Conservation (phyloP, 78 protist species). For the Planoprotostelium fungivorum region DNA sequence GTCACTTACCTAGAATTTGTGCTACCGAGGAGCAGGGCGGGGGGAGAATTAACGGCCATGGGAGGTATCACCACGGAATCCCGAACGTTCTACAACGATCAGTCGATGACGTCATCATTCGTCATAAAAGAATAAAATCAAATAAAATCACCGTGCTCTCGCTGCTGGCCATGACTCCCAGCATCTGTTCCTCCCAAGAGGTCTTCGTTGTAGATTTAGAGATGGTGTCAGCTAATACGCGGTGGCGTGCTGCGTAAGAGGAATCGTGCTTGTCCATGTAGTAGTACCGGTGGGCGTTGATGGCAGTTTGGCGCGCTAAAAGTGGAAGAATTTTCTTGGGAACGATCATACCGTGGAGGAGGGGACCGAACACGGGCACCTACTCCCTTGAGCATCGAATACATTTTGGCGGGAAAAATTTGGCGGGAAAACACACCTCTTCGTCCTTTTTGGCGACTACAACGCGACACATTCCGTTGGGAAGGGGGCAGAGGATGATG, state of each 20-base stretch:
- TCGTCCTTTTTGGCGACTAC: conserved; percentile 38
- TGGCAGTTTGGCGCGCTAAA: conserved; percentile 86
- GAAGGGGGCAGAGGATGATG: conserved; percentile 82
- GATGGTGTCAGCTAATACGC: neutral
- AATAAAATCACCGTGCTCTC: neutral
- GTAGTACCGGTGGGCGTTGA: conserved; percentile 73
- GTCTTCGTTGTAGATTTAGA: neutral
- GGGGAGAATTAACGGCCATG: too few species aligned
- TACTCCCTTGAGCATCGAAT: neutral
- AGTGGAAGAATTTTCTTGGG: conserved; percentile 53
- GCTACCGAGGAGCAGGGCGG: too few species aligned
- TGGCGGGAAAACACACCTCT: neutral
- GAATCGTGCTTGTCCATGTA: neutral
- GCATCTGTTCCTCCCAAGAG: neutral
- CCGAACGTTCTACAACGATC: neutral
- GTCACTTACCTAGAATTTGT: too few species aligned
- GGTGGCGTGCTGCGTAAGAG: neutral
- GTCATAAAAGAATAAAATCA: neutral
- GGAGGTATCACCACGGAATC: neutral
- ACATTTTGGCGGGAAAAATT: neutral
- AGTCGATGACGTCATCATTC: neutral
- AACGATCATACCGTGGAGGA: conserved; percentile 77
- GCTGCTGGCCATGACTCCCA: neutral
- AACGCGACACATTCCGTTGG: conserved; percentile 75
- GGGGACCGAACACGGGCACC: conserved; percentile 86